These are phyloP conservation scores for Neurospora sp. DNA, from an alignment of 495 filamentous ascomycete genomes.

Conservation along the genomic window DNA sequence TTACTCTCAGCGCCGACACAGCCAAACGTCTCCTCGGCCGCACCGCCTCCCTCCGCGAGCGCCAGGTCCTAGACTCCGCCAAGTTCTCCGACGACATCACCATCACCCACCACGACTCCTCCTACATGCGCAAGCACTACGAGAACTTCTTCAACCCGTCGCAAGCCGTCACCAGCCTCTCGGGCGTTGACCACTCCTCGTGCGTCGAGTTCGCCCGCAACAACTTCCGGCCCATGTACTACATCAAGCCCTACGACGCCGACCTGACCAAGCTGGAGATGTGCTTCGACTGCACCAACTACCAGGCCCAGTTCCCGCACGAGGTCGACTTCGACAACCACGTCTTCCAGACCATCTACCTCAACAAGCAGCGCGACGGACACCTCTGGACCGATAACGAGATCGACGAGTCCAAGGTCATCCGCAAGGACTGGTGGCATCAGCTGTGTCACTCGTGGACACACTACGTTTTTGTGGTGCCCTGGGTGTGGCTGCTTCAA, in stretches of 20 bases:
- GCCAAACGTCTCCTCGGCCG: constrained; percentile 54
- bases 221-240: constrained; percentile 69
- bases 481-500: constrained; percentile 74
- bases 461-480: constrained; percentile 68
- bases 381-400: constrained; percentile 60
- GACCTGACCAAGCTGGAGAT: constrained; percentile 69
- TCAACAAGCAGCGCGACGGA: constrained; percentile 55
- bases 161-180: constrained; percentile 13
- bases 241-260: constrained; percentile 55
- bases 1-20: constrained; percentile 46
- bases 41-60: constrained; percentile 54
- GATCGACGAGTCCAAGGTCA: constrained; percentile 60
- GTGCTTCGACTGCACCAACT: constrained; percentile 79
- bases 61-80: constrained; percentile 59
- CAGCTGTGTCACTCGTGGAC: constrained; percentile 75
- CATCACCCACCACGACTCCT: constrained; percentile 66
- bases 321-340: constrained; percentile 41
- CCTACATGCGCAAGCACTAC: constrained; percentile 68
- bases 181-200: constrained; percentile 20
- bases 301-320: constrained; percentile 70
- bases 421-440: constrained; percentile 74
- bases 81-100: constrained; percentile 77
- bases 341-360: constrained; percentile 76
- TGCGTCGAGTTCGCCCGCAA: constrained; percentile 19
- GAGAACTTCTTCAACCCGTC: constrained; percentile 53